Base-by-base conservation (phyloP, 2,329 filamentous ascomycete species). In the Cordyceps pruinosa region DNA sequence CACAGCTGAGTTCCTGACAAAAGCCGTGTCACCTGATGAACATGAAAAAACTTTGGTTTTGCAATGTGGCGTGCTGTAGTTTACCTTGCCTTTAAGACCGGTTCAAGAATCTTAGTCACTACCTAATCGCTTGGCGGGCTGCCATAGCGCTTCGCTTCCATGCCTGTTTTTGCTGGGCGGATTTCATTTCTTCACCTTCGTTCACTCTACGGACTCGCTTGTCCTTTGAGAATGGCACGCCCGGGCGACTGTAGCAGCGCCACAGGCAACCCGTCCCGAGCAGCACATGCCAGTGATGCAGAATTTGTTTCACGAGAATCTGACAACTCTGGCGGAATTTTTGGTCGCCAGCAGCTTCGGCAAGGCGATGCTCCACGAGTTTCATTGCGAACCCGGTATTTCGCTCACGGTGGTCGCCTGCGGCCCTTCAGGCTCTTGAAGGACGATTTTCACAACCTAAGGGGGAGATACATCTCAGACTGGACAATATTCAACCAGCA, bases 401-500 rank as follows among this genome's bases (percentile, higher is more conserved):
- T 73, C 50, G 61, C 63, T 6, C 64, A 61, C n/a, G 72, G 70
- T 1, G 78, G 77, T 3, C 74, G 72, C 44, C 66, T 83, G 0
- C 71, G 73, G 19, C 78, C 80, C 4, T 80, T 82, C 66, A 72
- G 80, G n/a, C 71, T 83, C 4, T 66, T 83, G 2, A 75, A 69
- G 59, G 72, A 79, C 54, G 80, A 83, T 64, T 61, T 76, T 2
- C 44, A 64, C 35, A 81, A 77, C 56, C 63, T 83, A 41, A 72
- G 70, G 25, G 59, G 65, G 23, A 70, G 80, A 62, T 83, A 77
- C 63, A 49, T 72, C 2, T 82, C 79, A 2, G 80, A 83, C 62
- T 83, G 80, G 80, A 73, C 69, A 5, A 61, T 78, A 23, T 86
- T 87, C 68, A 86, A 86, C 64, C 84, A 87, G 64, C 71, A 86